These are phyloP conservation scores for Coemansia sp. DNA, from an alignment of 192 early-diverging fungal species.

Conservation along the genomic window DNA sequence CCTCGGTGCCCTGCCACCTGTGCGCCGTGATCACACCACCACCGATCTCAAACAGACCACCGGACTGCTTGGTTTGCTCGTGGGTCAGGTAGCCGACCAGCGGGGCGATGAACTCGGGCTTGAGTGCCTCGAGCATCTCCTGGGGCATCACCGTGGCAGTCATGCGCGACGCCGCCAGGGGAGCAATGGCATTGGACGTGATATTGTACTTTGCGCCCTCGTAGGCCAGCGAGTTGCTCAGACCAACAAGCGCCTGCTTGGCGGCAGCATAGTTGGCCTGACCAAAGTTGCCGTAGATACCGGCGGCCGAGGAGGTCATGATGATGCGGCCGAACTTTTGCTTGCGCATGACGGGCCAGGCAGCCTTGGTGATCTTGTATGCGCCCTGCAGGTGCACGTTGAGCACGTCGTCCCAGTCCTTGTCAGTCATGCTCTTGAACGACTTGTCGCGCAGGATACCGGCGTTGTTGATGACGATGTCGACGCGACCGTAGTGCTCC, in stretches of 20 bases:
- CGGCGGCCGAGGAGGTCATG: slow-evolving; percentile 94
- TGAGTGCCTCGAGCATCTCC: slow-evolving; percentile 91
- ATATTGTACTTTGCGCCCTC: slow-evolving; percentile 97
- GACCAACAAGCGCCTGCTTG: slow-evolving; percentile 90
- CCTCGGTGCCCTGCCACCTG: slow-evolving; percentile 84
- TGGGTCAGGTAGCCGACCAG: slow-evolving; percentile 92
- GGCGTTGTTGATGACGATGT: slow-evolving; percentile 97
- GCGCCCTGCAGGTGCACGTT: slow-evolving; percentile 90
- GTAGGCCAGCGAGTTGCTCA: slow-evolving; percentile 86
- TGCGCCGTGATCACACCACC: slow-evolving; percentile 88
- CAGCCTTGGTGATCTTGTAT: slow-evolving; percentile 95
- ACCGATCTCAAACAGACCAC: slow-evolving; percentile 91
- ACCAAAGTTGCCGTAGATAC: slow-evolving; percentile 99
- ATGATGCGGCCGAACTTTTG: slow-evolving; percentile 93
- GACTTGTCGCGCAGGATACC: slow-evolving; percentile 97
- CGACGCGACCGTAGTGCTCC: slow-evolving; percentile 91
- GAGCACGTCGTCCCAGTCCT: slow-evolving; percentile 95
- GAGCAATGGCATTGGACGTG: slow-evolving; percentile 90
- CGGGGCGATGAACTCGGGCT: slow-evolving; percentile 96
- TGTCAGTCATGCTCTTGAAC: slow-evolving; percentile 96
- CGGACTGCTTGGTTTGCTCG: slow-evolving; percentile 77
- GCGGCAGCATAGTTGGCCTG: slow-evolving; percentile 69
- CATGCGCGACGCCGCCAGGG: slow-evolving; percentile 96
- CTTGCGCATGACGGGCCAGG: slow-evolving; percentile 93
- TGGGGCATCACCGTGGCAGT: slow-evolving; percentile 95